These are phyloP conservation scores for Amauroascus niger DNA, from an alignment of 2,329 filamentous ascomycete species.

Conservation along the genomic window DNA sequence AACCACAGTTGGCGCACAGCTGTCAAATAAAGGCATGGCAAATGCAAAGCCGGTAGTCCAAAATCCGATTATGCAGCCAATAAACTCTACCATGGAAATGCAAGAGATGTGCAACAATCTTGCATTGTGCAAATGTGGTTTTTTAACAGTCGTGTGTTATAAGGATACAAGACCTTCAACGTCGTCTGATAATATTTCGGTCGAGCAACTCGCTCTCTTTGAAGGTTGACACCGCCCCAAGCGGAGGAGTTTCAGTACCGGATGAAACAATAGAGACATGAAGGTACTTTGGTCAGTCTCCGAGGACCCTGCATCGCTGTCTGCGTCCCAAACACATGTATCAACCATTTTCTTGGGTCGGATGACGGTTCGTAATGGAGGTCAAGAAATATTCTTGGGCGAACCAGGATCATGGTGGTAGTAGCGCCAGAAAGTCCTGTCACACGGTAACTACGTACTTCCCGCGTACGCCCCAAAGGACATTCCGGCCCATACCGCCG, in stretches of 20 bases:
- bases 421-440: background rate
- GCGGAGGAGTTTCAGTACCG: no score
- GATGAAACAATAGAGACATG: no score
- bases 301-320: background rate
- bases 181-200: background rate
- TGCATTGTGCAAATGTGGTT: background rate
- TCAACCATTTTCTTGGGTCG: background rate
- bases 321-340: background rate
- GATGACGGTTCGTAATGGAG: background rate
- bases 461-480: background rate
- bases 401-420: background rate
- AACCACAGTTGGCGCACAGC: background rate
- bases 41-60: background rate
- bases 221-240: no score
- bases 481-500: no score
- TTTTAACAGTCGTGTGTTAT: constrained; percentile 4
- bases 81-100: background rate
- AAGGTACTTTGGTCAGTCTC: background rate
- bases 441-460: background rate
- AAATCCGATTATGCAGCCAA: constrained; percentile 1
- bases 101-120: background rate
- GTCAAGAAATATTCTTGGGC: background rate
- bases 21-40: constrained; percentile 1
- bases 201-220: background rate
- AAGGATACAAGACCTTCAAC: background rate